Evolutionary conservation across 345 rosid species (phyloP).

Genomic region (Camelina neglecta): DNA sequence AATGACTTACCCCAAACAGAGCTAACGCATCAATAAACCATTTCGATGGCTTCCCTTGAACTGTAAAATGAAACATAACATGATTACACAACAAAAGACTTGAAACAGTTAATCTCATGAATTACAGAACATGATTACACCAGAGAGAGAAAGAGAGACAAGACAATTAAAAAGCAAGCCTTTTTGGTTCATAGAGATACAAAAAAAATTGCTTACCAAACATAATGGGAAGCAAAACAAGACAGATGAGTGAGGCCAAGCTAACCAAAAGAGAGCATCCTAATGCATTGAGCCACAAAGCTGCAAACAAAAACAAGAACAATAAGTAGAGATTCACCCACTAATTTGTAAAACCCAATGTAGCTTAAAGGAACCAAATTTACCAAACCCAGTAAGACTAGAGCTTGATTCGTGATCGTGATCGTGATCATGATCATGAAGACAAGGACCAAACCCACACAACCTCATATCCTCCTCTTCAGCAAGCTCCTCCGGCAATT

Average conservation of each 20-base stretch:
- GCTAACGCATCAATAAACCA: conserved; percentile 89
- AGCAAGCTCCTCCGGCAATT: conserved; percentile 90
- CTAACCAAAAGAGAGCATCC: conserved; percentile 99
- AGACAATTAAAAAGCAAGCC: background rate
- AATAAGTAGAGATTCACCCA: background rate
- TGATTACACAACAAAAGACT: background rate
- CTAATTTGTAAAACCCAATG: background rate
- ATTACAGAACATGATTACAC: no score
- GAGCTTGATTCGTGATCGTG: conserved; percentile 45
- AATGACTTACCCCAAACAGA: conserved; percentile 84
- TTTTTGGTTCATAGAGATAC: conserved; percentile 5
- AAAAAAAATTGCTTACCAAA: conserved; percentile 54
- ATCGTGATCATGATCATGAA: conserved; percentile 44
- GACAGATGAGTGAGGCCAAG: conserved; percentile 93
- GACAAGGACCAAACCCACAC: conserved; percentile 71
- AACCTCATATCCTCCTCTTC: conserved; percentile 93
- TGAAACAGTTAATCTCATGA: background rate
- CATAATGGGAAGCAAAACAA: conserved; percentile 79
- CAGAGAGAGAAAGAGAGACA: conserved; percentile 2
- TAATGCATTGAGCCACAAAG: conserved; percentile 81
- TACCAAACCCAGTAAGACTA: conserved; percentile 69
- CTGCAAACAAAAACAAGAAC: conserved; percentile 40
- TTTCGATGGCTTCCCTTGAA: conserved; percentile 92
- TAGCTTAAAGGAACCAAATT: background rate
- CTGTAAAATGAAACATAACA: conserved; percentile 52